A percentile compares a stretch with the other conserved stretches of the same genome.
phyloP scores from a whole-genome alignment of 139 green algal genomes.

The Eudorina sp. region DNA sequence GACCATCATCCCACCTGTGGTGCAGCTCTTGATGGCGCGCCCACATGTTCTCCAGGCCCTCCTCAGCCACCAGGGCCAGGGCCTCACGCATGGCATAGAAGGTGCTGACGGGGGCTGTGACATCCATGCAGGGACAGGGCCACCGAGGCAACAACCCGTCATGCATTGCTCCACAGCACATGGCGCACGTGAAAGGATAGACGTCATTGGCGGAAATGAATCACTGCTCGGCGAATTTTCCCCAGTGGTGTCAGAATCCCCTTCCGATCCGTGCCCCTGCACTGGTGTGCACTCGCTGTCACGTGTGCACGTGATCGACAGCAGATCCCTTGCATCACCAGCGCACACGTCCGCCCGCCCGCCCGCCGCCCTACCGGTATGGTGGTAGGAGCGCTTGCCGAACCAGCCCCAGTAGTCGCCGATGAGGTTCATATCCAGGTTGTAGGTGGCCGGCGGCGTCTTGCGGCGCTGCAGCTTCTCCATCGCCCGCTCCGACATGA shows the following conservation, averaged over 20 bases:
- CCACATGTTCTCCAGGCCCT: constrained; percentile 71
- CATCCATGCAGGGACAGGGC: too few relatives aligned
- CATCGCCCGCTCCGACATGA: constrained; percentile 81
- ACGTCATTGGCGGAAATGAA: too few relatives aligned
- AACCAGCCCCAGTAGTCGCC: constrained; percentile 81
- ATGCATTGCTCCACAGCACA: too few relatives aligned
- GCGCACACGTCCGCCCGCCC: too few relatives aligned
- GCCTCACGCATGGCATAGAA: constrained; percentile 94
- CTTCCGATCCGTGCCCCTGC: too few relatives aligned
- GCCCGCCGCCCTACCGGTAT: constrained; percentile 78
- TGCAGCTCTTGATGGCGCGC: constrained; percentile 74
- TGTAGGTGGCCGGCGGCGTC: constrained; percentile 82
- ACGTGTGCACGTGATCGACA: too few relatives aligned
- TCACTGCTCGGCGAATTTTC: too few relatives aligned
- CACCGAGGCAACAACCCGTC: too few relatives aligned
- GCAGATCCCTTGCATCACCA: too few relatives aligned
- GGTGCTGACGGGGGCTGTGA: constrained; percentile 71
- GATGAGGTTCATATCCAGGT: constrained; percentile 90
- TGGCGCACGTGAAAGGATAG: too few relatives aligned
- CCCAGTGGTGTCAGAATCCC: too few relatives aligned
- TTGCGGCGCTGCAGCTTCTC: constrained; percentile 86
- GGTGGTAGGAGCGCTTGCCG: constrained; percentile 85
- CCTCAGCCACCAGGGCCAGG: constrained; percentile 82
- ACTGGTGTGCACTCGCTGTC: too few relatives aligned
- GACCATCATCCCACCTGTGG: constrained; percentile 14